phyloP scores from a whole-genome alignment of 176 grass and related monocot genomes.

The Cocos nucifera region DNA sequence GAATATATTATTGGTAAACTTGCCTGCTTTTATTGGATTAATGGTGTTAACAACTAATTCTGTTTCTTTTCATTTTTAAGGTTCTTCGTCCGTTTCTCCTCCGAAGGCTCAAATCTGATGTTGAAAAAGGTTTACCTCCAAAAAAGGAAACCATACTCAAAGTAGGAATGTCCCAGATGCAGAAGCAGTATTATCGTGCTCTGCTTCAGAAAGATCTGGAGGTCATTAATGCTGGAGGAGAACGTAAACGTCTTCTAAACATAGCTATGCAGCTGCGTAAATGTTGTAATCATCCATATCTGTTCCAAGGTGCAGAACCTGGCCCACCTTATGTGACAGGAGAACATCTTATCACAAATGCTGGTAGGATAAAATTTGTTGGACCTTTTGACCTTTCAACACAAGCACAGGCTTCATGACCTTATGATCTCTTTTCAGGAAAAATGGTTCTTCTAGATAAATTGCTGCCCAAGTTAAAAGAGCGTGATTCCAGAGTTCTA shows the following conservation, averaged over 20 bases:
- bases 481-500: slow-evolving; percentile 86
- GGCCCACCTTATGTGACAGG: slow-evolving; percentile 94
- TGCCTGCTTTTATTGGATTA: background rate
- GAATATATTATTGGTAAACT: background rate
- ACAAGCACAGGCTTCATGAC: too few species aligned
- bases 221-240: slow-evolving; percentile 94
- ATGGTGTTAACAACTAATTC: too few species aligned
- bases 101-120: slow-evolving; percentile 92
- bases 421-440: slow-evolving; percentile 29
- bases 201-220: slow-evolving; percentile 98
- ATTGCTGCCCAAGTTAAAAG: slow-evolving; percentile 89
- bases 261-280: slow-evolving; percentile 98
- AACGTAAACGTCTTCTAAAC: slow-evolving; percentile 90
- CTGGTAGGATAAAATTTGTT: slow-evolving; percentile 34
- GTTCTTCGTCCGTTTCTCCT: slow-evolving; percentile 98
- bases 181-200: slow-evolving; percentile 94
- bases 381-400: too few species aligned
- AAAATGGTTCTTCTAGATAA: slow-evolving; percentile 99
- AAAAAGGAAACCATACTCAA: slow-evolving; percentile 99
- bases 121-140: slow-evolving; percentile 92
- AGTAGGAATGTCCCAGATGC: slow-evolving; percentile 99
- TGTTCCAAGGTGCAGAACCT: slow-evolving; percentile 96
- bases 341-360: slow-evolving; percentile 86
- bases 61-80: slow-evolving; percentile 30
- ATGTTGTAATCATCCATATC: slow-evolving; percentile 97